These are phyloP conservation scores for Aspergillus leporis DNA, from an alignment of 495 filamentous ascomycete genomes.

Conservation along the genomic window DNA sequence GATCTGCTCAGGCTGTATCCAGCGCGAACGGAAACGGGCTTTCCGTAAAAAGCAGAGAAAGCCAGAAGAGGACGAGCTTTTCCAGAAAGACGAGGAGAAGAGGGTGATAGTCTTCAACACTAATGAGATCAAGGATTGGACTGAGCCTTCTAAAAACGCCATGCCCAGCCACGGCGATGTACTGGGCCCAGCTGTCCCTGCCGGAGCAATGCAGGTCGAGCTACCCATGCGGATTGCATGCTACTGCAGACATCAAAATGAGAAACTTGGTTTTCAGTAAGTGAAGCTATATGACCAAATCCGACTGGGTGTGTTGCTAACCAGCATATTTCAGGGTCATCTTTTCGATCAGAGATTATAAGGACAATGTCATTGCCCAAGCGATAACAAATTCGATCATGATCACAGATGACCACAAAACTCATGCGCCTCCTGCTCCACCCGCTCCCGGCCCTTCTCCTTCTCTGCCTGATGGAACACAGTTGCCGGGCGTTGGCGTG, in stretches of 20 bases:
- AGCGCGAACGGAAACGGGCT: conserved; percentile 82
- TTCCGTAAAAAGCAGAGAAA: conserved; percentile 88
- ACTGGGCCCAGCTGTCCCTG: conserved; percentile 44
- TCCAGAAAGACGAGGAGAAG: conserved; percentile 72
- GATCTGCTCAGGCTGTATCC: conserved; percentile 82
- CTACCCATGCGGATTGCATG: conserved; percentile 95
- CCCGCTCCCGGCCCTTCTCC: conserved; percentile 36
- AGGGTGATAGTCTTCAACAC: conserved; percentile 93
- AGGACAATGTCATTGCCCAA: conserved; percentile 74
- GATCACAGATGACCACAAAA: conserved; percentile 98
- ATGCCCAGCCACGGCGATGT: conserved; percentile 29
- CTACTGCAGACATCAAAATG: conserved; percentile 91
- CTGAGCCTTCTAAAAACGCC: conserved; percentile 50
- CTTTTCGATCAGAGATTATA: conserved; percentile 83
- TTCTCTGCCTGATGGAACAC: conserved; percentile 42
- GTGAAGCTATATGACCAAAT: conserved; percentile 15
- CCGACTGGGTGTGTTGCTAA: neutral
- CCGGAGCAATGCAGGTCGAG: conserved; percentile 70
- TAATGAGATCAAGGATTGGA: conserved; percentile 86
- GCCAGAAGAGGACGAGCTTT: conserved; percentile 77
- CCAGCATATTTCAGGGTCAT: conserved; percentile 60
- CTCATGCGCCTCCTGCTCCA: conserved; percentile 54
- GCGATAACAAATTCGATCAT: conserved; percentile 83
- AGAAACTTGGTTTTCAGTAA: conserved; percentile 84
- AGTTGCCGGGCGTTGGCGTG: conserved; percentile 46